Conservation (phyloP, 2,329 filamentous ascomycete genomes). For the Cladosporium sp. region DNA sequence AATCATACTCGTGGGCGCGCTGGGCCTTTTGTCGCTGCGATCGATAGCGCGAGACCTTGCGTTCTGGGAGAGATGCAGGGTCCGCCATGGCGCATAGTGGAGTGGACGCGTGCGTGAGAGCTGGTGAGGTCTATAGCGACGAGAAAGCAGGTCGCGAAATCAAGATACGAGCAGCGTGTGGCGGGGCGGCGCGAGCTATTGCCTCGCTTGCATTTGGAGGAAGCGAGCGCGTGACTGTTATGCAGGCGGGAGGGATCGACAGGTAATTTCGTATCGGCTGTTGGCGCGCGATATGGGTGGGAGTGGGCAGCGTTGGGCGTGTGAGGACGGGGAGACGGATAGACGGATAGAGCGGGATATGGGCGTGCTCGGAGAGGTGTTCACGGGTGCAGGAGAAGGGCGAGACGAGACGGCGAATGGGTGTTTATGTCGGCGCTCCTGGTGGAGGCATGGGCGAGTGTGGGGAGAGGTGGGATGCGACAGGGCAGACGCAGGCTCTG, state of each 20-base stretch:
- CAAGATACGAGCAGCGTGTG: background rate
- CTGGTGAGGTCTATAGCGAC: background rate
- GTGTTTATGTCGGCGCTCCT: too few relatives aligned
- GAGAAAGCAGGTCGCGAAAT: background rate
- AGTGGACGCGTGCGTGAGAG: background rate
- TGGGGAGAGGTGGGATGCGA: too few relatives aligned
- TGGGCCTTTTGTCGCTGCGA: conserved; percentile 41
- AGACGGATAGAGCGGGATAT: background rate
- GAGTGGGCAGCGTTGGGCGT: background rate
- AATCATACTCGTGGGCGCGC: conserved; percentile 10
- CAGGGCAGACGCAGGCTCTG: too few relatives aligned
- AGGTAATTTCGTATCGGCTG: conserved; percentile 8
- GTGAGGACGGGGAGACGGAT: background rate
- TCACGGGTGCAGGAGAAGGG: too few relatives aligned
- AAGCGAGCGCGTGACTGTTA: conserved; percentile 5
- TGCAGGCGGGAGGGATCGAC: conserved; percentile 8
- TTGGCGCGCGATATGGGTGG: background rate
- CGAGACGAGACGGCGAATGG: too few relatives aligned
- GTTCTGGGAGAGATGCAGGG: conserved; percentile 9
- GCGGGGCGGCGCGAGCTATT: background rate
- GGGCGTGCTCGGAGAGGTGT: too few relatives aligned
- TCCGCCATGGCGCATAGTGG: conserved; percentile 14
- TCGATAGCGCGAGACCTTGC: conserved; percentile 53
- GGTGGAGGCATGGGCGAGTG: too few relatives aligned
- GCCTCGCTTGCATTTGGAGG: background rate